These are phyloP conservation scores for Exserohilum turcica DNA, from an alignment of 2,329 filamentous ascomycete genomes.

Conservation along the genomic window DNA sequence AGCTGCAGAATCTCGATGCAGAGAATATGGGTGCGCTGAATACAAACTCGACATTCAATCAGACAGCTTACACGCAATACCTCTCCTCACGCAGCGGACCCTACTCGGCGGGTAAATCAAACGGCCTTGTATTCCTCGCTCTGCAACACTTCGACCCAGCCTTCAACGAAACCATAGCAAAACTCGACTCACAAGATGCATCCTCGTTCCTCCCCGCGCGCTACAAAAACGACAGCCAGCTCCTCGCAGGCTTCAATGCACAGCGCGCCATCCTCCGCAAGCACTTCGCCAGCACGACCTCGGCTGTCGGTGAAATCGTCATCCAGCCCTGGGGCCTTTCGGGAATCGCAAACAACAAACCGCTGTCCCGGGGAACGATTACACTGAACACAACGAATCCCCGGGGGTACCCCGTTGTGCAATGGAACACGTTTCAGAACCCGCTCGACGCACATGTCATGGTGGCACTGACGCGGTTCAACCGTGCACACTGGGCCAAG, in stretches of 20 bases:
- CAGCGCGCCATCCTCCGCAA: conserved; percentile 14
- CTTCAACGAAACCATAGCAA: conserved; percentile 5
- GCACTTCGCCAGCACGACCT: conserved; percentile 9
- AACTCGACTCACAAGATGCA: conserved; percentile 15
- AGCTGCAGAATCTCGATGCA: conserved; percentile 10
- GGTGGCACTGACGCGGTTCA: conserved; percentile 37
- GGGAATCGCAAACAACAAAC: conserved; percentile 13
- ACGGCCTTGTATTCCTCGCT: conserved; percentile 15
- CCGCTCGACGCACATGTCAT: conserved; percentile 44
- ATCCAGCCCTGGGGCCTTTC: conserved; percentile 17
- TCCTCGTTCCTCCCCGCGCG: conserved; percentile 13
- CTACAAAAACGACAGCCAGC: conserved; percentile 11
- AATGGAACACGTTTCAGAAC: conserved; percentile 41
- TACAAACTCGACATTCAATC: conserved; percentile 28
- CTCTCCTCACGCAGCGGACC: conserved; percentile 30
- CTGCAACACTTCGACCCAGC: conserved; percentile 3
- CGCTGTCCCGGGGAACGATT: conserved; percentile 37
- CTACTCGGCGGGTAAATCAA: conserved; percentile 17
- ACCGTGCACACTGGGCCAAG: conserved; percentile 38
- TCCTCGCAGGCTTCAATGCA: conserved; percentile 2
- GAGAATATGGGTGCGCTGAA: conserved; percentile 8
- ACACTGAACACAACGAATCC: conserved; percentile 40
- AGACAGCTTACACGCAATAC: conserved; percentile 25
- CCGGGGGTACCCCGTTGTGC: conserved; percentile 27
- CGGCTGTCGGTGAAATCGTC: conserved; percentile 31